Evolutionary conservation across 1,284 basidiomycete genomes (phyloP).

Genomic region (Leucoagaricus sp.): DNA sequence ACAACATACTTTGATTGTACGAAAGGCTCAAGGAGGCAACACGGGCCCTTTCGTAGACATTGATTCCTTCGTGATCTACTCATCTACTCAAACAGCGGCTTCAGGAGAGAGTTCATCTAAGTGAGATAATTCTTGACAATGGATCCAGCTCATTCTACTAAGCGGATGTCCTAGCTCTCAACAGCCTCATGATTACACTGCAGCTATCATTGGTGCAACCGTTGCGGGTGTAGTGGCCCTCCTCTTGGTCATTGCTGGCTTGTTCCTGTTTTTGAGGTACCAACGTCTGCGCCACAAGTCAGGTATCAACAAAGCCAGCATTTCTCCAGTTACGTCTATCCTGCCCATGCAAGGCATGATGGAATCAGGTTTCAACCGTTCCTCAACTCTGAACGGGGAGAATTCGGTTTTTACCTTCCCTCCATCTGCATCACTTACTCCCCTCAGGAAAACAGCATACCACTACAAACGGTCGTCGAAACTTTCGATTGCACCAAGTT

Average conservation of each 20-base stretch:
- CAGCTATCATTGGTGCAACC: conserved; percentile 30
- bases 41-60: conserved; percentile 30
- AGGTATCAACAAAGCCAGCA: conserved; percentile 19
- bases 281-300: conserved; percentile 19
- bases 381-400: conserved; percentile 10
- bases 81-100: conserved; percentile 17
- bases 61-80: conserved; percentile 43
- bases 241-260: conserved; percentile 30
- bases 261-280: conserved; percentile 32
- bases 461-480: conserved; percentile 17
- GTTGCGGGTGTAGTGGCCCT: conserved; percentile 32
- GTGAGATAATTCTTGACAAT: neutral
- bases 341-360: conserved; percentile 43
- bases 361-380: conserved; percentile 28
- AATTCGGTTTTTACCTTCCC: conserved; percentile 24
- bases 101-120: neutral
- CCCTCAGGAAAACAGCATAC: conserved; percentile 2
- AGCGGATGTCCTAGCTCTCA: neutral
- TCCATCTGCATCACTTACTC: conserved; percentile 2
- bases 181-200: conserved; percentile 10
- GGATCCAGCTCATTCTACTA: neutral
- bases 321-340: conserved; percentile 29
- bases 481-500: conserved; percentile 37
- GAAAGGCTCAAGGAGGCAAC: conserved; percentile 16
- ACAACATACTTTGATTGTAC: conserved; percentile 22